phyloP scores from a whole-genome alignment of 345 rosid genomes.

The Aquilaria malaccensis region DNA sequence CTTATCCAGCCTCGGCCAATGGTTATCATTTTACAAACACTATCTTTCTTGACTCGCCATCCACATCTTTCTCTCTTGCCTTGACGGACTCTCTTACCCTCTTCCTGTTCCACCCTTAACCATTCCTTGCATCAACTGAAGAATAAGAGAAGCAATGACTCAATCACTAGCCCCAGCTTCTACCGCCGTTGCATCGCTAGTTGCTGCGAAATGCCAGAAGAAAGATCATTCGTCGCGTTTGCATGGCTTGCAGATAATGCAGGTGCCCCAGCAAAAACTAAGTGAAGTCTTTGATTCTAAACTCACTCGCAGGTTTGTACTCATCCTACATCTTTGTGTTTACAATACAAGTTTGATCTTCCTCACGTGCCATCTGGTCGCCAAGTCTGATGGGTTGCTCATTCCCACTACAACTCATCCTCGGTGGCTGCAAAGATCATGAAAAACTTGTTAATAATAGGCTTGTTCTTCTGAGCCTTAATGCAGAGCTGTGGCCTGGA shows the following conservation, averaged over 20 bases:
- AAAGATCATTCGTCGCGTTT: slow-evolving; percentile 10
- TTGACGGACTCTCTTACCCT: not conserved
- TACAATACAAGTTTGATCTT: too few relatives aligned
- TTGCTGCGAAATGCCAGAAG: slow-evolving; percentile 14
- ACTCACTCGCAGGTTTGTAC: slow-evolving; percentile 36
- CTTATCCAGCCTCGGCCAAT: slow-evolving; percentile 54
- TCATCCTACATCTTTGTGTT: too few relatives aligned
- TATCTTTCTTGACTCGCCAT: slow-evolving; percentile 13
- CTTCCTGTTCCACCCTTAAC: slow-evolving; percentile 5
- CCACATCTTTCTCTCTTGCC: slow-evolving; percentile 7
- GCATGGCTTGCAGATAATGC: slow-evolving; percentile 10
- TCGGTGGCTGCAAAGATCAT: not conserved
- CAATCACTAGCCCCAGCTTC: slow-evolving; percentile 32
- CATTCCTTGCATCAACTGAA: not conserved
- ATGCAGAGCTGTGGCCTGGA: slow-evolving; percentile 35
- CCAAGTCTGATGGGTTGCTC: not conserved
- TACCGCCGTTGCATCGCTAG: slow-evolving; percentile 19
- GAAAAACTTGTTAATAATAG: not conserved
- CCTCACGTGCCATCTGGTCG: not conserved
- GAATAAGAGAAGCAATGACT: slow-evolving; percentile 23
- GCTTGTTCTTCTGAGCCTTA: not conserved
- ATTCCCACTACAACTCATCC: not conserved
- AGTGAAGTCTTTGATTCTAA: slow-evolving; percentile 14
- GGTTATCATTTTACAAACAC: slow-evolving; percentile 17
- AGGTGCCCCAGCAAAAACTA: slow-evolving; percentile 11